These are phyloP conservation scores for Haematococcus sp. DNA, from an alignment of 139 green algal genomes.

Conservation along the genomic window DNA sequence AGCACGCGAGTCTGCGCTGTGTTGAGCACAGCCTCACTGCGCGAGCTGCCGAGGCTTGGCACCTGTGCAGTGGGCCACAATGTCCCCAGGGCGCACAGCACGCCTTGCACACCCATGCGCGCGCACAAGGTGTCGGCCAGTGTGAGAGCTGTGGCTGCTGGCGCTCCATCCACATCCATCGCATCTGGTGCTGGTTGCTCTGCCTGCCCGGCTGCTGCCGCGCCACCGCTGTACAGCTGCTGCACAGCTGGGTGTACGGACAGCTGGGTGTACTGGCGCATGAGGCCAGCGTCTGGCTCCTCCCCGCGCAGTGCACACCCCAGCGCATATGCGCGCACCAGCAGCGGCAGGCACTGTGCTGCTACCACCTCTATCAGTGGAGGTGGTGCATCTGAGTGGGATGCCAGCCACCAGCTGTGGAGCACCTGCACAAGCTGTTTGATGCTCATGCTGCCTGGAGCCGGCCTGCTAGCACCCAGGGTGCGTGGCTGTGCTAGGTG, in stretches of 20 bases:
- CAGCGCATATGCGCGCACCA: slow-evolving; percentile 25
- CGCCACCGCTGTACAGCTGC: neutral
- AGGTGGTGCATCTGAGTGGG: neutral
- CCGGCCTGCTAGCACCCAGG: neutral
- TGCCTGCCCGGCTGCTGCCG: neutral
- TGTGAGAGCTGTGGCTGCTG: neutral
- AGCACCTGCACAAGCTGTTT: neutral
- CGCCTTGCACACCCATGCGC: neutral
- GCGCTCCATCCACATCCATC: neutral
- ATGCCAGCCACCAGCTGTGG: neutral
- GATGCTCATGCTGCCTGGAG: neutral
- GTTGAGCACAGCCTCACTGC: neutral
- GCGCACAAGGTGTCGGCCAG: neutral
- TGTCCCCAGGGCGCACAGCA: neutral
- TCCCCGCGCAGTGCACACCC: slow-evolving; percentile 12
- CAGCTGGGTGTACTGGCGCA: slow-evolving; percentile 12
- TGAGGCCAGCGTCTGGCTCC: neutral
- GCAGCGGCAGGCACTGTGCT: slow-evolving; percentile 20
- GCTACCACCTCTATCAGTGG: neutral
- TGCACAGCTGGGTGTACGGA: neutral
- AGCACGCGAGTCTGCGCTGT: neutral
- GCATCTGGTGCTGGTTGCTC: neutral
- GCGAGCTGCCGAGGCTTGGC: neutral
- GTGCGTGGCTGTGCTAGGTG: neutral
- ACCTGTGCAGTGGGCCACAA: neutral